Percentiles rank a stretch among this genome's conserved stretches.
These are phyloP conservation scores for Phytopythium oedochilum DNA, from an alignment of 352 stramenopile genomes.

Conservation along the genomic window DNA sequence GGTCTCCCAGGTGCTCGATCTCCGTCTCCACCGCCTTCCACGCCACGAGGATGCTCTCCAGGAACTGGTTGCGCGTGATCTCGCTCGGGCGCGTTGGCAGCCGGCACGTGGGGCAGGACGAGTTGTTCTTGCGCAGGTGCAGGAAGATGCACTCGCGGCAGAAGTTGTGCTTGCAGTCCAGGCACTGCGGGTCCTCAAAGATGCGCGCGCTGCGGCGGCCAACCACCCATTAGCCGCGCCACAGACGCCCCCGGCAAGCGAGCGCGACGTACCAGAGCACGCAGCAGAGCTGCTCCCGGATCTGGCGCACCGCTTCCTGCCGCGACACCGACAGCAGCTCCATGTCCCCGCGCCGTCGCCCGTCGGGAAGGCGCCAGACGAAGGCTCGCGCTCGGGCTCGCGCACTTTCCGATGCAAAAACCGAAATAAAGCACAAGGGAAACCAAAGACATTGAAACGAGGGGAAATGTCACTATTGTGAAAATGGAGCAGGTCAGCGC, in stretches of 20 bases:
- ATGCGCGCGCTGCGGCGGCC: slow-evolving; percentile 35
- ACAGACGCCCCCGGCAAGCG: too few relatives aligned
- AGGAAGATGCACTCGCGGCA: slow-evolving; percentile 69
- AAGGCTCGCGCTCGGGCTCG: neutral
- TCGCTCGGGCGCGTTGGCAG: slow-evolving; percentile 75
- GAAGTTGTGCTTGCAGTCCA: slow-evolving; percentile 89
- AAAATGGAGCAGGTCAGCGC: neutral
- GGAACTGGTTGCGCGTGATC: slow-evolving; percentile 82
- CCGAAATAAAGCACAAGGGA: slow-evolving; percentile 1
- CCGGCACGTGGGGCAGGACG: slow-evolving; percentile 60
- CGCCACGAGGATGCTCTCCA: slow-evolving; percentile 74
- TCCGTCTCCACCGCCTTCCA: slow-evolving; percentile 75
- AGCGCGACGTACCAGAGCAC: slow-evolving; percentile 73
- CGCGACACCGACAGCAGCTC: slow-evolving; percentile 51
- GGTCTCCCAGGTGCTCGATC: slow-evolving; percentile 35
- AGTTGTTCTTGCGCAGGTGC: slow-evolving; percentile 53
- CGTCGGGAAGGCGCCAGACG: neutral
- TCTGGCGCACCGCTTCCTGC: slow-evolving; percentile 58
- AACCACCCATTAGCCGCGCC: neutral
- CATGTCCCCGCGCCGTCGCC: slow-evolving; percentile 17
- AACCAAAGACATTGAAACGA: neutral
- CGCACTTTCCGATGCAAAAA: slow-evolving; percentile 2
- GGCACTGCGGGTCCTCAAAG: slow-evolving; percentile 81
- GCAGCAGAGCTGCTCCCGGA: slow-evolving; percentile 77
- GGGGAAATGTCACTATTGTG: neutral